Evolutionary conservation across 1,284 basidiomycete genomes (phyloP).

Genomic region (Erythrobasidium hasegawianum): DNA sequence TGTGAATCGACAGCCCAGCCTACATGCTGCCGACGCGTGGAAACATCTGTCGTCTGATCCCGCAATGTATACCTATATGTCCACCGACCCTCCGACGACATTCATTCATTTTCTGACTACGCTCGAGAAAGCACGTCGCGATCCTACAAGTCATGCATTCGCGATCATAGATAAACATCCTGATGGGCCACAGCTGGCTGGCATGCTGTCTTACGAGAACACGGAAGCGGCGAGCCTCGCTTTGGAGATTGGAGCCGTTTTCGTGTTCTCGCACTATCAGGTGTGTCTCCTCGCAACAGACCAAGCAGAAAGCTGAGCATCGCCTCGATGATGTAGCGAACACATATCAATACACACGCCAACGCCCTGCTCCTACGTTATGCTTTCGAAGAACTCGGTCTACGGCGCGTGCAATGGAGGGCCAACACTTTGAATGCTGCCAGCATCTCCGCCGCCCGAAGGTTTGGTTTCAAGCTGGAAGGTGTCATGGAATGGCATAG

Average conservation of each 20-base stretch:
- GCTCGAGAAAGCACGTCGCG: slow-evolving; percentile 6
- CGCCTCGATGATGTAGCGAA: slow-evolving; percentile 63
- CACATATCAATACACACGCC: slow-evolving; percentile 62
- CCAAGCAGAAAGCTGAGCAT: too few relatives aligned
- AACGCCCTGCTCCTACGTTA: slow-evolving; percentile 60
- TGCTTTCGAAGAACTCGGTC: slow-evolving; percentile 58
- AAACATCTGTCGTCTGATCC: neutral
- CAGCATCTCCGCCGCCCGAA: slow-evolving; percentile 57
- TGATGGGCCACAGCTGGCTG: neutral
- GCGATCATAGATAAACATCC: slow-evolving; percentile 21
- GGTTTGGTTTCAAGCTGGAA: slow-evolving; percentile 62
- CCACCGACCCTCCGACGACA: neutral
- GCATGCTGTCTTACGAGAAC: slow-evolving; percentile 16
- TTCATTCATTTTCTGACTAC: slow-evolving; percentile 5
- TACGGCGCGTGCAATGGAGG: slow-evolving; percentile 63
- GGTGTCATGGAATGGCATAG: slow-evolving; percentile 58
- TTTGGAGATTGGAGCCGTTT: slow-evolving; percentile 23
- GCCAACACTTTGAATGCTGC: slow-evolving; percentile 56
- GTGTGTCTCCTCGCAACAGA: slow-evolving; percentile 2
- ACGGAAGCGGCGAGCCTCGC: slow-evolving; percentile 6
- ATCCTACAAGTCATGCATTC: slow-evolving; percentile 4
- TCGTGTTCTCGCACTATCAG: slow-evolving; percentile 27
- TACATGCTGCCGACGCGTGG: slow-evolving; percentile 22
- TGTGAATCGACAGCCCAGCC: slow-evolving; percentile 6
- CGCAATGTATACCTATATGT: slow-evolving; percentile 17